A percentile compares a stretch with the other conserved stretches of the same genome.
Evolutionary conservation across 805 yeast species (phyloP).

Genomic region (Metschnikowia santaceciliae): DNA sequence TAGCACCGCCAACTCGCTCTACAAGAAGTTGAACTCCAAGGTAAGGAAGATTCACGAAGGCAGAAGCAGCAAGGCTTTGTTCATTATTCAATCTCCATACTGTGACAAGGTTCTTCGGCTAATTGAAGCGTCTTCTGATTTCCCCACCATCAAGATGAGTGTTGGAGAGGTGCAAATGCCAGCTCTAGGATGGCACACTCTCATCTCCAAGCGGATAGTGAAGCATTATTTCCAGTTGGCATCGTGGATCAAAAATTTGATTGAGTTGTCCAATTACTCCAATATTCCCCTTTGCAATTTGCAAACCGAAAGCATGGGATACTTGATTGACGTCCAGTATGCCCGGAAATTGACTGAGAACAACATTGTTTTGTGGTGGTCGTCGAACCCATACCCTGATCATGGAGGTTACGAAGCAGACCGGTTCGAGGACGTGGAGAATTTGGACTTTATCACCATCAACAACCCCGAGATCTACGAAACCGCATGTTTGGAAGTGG

Average conservation of each 20-base stretch:
- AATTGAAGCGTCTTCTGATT: constrained; percentile 45
- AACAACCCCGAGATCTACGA: constrained; percentile 78
- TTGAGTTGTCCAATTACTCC: constrained; percentile 63
- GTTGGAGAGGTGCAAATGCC: constrained; percentile 59
- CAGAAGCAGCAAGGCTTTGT: constrained; percentile 58
- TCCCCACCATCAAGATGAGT: constrained; percentile 62
- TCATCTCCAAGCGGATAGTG: constrained; percentile 58
- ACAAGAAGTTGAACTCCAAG: constrained; percentile 52
- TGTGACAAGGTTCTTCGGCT: constrained; percentile 43
- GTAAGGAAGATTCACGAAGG: constrained; percentile 54
- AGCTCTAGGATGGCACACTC: constrained; percentile 77
- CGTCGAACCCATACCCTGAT: constrained; percentile 72
- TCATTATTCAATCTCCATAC: constrained; percentile 73
- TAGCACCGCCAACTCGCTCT: constrained; percentile 52
- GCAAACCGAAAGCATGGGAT: constrained; percentile 70
- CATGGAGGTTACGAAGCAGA: constrained; percentile 79
- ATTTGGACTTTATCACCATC: constrained; percentile 62
- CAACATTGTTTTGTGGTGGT: constrained; percentile 90
- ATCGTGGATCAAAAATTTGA: constrained; percentile 64
- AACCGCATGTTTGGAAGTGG: constrained; percentile 73
- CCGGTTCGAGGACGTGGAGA: constrained; percentile 50
- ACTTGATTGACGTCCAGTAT: constrained; percentile 78
- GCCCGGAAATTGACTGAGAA: constrained; percentile 69
- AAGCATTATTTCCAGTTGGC: constrained; percentile 73
- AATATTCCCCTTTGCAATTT: constrained; percentile 85